A percentile compares a stretch with the other conserved stretches of the same genome.
Evolutionary conservation across 495 filamentous ascomycete genomes (phyloP).

Genomic region (Neurospora sp.): DNA sequence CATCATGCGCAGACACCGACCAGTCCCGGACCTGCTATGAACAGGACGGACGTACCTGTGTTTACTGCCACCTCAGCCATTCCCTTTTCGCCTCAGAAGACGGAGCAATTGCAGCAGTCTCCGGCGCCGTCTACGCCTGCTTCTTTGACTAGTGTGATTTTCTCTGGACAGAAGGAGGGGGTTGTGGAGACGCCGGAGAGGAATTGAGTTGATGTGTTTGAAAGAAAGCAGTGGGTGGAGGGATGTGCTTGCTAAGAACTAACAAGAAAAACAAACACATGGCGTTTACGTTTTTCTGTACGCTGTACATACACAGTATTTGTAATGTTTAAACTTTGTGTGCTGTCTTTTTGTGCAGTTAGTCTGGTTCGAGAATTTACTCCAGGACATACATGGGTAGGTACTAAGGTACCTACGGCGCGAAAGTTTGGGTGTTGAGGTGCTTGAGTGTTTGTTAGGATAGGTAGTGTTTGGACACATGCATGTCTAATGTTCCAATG

Average conservation of each 20-base stretch:
- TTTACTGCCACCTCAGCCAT: conserved; percentile 21
- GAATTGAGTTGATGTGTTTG: background rate
- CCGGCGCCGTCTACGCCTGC: background rate
- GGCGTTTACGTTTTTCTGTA: background rate
- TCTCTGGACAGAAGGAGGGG: background rate
- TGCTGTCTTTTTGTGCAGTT: background rate
- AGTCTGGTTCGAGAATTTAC: background rate
- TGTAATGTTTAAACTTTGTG: background rate
- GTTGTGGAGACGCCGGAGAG: background rate
- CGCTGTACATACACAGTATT: background rate
- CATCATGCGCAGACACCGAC: background rate
- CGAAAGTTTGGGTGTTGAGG: background rate
- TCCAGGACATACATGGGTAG: background rate
- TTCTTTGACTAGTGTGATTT: background rate
- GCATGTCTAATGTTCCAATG: background rate
- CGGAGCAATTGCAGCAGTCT: background rate
- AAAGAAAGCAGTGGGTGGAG: background rate
- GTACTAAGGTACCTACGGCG: background rate
- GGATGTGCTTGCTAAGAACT: background rate
- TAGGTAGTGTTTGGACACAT: background rate
- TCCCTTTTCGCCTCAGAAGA: conserved; percentile 14
- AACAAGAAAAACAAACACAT: background rate
- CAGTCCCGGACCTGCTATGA: conserved; percentile 8
- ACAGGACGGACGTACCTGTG: conserved; percentile 12
- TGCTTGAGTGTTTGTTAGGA: background rate